Evolutionary conservation across 345 rosid genomes (phyloP).

Genomic region (Crucihimalaya himalaica): DNA sequence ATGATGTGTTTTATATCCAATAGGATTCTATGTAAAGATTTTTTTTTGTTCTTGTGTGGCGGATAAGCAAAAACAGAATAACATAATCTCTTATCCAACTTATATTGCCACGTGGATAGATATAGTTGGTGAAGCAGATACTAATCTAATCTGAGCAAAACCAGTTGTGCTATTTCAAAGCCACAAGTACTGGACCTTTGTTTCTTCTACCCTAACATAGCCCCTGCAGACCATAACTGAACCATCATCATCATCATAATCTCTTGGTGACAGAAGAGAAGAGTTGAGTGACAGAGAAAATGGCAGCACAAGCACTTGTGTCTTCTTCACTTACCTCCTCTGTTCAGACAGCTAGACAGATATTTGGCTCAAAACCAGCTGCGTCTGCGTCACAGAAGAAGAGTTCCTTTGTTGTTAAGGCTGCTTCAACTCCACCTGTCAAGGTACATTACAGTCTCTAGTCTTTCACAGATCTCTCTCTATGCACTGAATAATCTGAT

Average conservation of each 20-base stretch:
- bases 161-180: conserved; percentile 29
- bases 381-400: conserved; percentile 51
- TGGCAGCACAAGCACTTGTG: conserved; percentile 93
- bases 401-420: conserved; percentile 66
- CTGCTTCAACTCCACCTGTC: conserved; percentile 89
- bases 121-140: conserved; percentile 70
- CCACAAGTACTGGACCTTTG: conserved; percentile 38
- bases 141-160: conserved; percentile 55
- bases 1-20: neutral
- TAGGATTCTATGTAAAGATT: conserved; percentile 25
- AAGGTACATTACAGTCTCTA: conserved; percentile 52
- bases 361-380: conserved; percentile 56
- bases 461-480: neutral
- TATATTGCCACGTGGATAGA: conserved; percentile 53
- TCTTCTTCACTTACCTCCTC: conserved; percentile 82
- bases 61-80: conserved; percentile 15
- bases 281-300: conserved; percentile 25
- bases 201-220: conserved; percentile 28
- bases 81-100: conserved; percentile 57
- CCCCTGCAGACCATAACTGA: conserved; percentile 38
- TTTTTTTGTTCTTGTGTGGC: conserved; percentile 21
- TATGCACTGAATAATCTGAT: neutral
- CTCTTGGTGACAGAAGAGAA: conserved; percentile 34
- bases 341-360: conserved; percentile 74
- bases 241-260: conserved; percentile 28